Percentiles rank a stretch among this genome's conserved stretches.
phyloP scores from a whole-genome alignment of 139 green algal species.

The Prasinococcaceae sp. region DNA sequence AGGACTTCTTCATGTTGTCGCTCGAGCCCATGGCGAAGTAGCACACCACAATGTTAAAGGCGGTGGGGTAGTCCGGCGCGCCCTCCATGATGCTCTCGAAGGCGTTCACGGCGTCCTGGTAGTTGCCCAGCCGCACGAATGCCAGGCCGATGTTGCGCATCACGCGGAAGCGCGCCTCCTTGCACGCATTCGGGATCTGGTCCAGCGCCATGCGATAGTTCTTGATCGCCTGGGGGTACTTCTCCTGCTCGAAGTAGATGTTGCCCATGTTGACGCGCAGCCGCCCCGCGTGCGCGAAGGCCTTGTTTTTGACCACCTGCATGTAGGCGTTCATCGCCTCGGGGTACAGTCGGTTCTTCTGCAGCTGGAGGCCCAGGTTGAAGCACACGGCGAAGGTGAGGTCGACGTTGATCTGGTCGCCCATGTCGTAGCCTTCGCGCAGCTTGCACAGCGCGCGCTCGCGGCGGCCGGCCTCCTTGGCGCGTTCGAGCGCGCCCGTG shows the following conservation, averaged over 20 bases:
- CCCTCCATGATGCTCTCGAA: constrained; percentile 51
- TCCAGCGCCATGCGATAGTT: constrained; percentile 77
- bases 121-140: constrained; percentile 63
- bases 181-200: constrained; percentile 40
- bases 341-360: constrained; percentile 41
- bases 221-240: constrained; percentile 48
- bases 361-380: constrained; percentile 39
- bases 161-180: constrained; percentile 45
- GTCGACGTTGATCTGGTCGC: constrained; percentile 52
- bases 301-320: constrained; percentile 49
- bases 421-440: constrained; percentile 31
- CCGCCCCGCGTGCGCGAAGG: constrained; percentile 14
- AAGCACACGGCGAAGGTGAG: constrained; percentile 49
- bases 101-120: constrained; percentile 50
- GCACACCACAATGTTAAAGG: constrained; percentile 70
- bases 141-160: constrained; percentile 67
- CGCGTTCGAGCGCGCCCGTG: constrained; percentile 48
- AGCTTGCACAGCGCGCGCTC: constrained; percentile 51
- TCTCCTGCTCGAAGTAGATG: constrained; percentile 55
- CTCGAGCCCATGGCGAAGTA: constrained; percentile 53
- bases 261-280: constrained; percentile 81
- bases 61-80: constrained; percentile 48
- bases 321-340: constrained; percentile 62
- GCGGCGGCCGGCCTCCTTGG: constrained; percentile 51
- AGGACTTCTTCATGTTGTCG: constrained; percentile 56